These are phyloP conservation scores for Pleurotus cornucopiae DNA, from an alignment of 768 basidiomycete species.

Conservation along the genomic window DNA sequence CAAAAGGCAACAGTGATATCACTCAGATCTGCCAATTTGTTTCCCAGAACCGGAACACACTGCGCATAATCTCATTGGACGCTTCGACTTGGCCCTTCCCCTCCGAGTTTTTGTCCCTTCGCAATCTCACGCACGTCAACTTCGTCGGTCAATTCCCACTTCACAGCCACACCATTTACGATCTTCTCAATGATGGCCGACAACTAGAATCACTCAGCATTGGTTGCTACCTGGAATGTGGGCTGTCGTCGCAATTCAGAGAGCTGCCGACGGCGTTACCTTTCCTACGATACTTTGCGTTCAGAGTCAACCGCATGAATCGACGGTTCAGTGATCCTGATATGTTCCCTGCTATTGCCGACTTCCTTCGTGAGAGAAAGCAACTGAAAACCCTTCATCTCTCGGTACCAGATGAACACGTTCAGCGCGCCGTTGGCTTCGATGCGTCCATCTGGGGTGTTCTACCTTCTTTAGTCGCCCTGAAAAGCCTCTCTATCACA, in stretches of 20 bases:
- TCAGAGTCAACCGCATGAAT: slow-evolving; percentile 41
- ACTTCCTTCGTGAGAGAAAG: slow-evolving; percentile 55
- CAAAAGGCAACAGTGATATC: slow-evolving; percentile 29
- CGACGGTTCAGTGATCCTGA: slow-evolving; percentile 50
- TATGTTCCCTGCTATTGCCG: slow-evolving; percentile 65
- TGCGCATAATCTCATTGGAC: slow-evolving; percentile 52
- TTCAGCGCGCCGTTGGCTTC: slow-evolving; percentile 54
- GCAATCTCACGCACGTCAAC: slow-evolving; percentile 60
- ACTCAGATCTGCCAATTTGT: slow-evolving; percentile 42
- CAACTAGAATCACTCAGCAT: slow-evolving; percentile 63
- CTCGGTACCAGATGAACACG: slow-evolving; percentile 34
- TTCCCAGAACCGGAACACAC: slow-evolving; percentile 43
- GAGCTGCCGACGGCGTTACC: slow-evolving; percentile 40
- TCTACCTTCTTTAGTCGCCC: slow-evolving; percentile 48
- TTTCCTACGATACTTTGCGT: slow-evolving; percentile 62
- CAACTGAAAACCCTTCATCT: slow-evolving; percentile 52
- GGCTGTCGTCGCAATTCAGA: slow-evolving; percentile 48
- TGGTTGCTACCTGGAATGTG: slow-evolving; percentile 49
- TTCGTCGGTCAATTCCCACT: slow-evolving; percentile 55
- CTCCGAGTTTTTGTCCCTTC: slow-evolving; percentile 44
- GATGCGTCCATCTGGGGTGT: slow-evolving; percentile 72
- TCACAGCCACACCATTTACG: slow-evolving; percentile 47
- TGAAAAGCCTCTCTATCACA: slow-evolving; percentile 55
- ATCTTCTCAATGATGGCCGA: slow-evolving; percentile 55
- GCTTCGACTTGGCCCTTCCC: slow-evolving; percentile 59